Conservation (phyloP, 192 early-diverging fungal genomes). For the Coemansia sp. region DNA sequence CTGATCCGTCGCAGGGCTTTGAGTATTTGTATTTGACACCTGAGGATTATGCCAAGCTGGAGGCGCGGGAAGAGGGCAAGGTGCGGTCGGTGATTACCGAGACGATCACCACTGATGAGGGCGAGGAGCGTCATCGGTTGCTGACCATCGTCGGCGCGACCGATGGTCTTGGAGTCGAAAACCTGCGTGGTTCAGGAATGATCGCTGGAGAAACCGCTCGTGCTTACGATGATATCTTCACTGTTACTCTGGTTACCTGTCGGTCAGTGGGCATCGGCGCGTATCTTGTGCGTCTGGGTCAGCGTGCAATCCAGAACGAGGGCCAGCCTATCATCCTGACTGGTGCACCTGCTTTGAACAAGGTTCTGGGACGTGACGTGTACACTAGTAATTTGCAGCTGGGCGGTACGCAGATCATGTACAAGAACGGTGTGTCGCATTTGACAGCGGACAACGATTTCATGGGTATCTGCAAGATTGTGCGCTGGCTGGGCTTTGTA, state of each 20-base stretch:
- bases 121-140: slow-evolving; percentile 77
- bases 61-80: slow-evolving; percentile 55
- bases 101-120: slow-evolving; percentile 61
- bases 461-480: slow-evolving; percentile 85
- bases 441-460: slow-evolving; percentile 95
- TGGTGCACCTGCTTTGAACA: slow-evolving; percentile 95
- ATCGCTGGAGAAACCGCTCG: slow-evolving; percentile 96
- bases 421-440: slow-evolving; percentile 98
- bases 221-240: slow-evolving; percentile 98
- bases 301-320: slow-evolving; percentile 96
- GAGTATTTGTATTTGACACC: slow-evolving; percentile 89
- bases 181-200: slow-evolving; percentile 92
- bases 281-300: slow-evolving; percentile 97
- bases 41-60: slow-evolving; percentile 68
- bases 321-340: slow-evolving; percentile 98
- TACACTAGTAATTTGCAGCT: slow-evolving; percentile 98
- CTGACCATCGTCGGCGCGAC: slow-evolving; percentile 82
- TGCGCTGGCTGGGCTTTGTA: slow-evolving; percentile 92
- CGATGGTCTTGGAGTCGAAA: slow-evolving; percentile 95
- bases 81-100: slow-evolving; percentile 76
- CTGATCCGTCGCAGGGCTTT: slow-evolving; percentile 83
- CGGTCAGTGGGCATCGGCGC: slow-evolving; percentile 99
- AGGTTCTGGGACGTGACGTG: slow-evolving; percentile 96
- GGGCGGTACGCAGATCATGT: slow-evolving; percentile 99
- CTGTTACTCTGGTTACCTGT: slow-evolving; percentile 93